Percentiles rank a stretch among this genome's conserved stretches.
Evolutionary conservation across 2,329 filamentous ascomycete species (phyloP).

Genomic region (Colletotrichum abscissum): DNA sequence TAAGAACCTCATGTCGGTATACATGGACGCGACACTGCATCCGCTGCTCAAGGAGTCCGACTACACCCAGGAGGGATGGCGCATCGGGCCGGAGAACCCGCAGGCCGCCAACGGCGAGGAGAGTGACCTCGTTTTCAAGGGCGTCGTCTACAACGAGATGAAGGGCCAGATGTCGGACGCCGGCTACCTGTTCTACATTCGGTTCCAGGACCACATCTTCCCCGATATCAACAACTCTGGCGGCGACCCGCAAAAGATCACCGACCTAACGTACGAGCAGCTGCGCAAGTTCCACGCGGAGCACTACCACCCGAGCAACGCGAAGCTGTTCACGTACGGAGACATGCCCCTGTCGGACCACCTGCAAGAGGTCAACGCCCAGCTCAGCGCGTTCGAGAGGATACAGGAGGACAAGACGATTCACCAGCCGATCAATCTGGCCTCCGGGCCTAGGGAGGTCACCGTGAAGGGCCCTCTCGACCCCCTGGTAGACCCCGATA

Average conservation of each 20-base stretch:
- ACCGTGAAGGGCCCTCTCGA: constrained; percentile 85
- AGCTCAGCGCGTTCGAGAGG: constrained; percentile 78
- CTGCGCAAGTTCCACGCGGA: constrained; percentile 88
- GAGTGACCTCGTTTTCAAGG: constrained; percentile 89
- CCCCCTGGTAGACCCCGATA: constrained; percentile 84
- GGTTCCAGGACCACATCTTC: constrained; percentile 94
- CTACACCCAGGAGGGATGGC: constrained; percentile 97
- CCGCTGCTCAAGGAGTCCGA: constrained; percentile 91
- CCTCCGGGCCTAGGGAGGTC: constrained; percentile 73
- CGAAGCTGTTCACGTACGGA: constrained; percentile 95
- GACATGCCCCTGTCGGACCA: constrained; percentile 89
- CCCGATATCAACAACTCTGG: constrained; percentile 96
- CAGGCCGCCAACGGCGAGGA: constrained; percentile 66
- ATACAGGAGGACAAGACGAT: constrained; percentile 78
- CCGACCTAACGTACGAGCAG: constrained; percentile 91
- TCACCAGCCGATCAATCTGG: constrained; percentile 80
- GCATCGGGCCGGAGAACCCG: constrained; percentile 92
- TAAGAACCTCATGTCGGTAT: constrained; percentile 95
- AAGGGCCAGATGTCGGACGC: constrained; percentile 99
- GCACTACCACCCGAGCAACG: constrained; percentile 98
- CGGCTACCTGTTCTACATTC: constrained; percentile 94
- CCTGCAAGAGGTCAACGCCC: constrained; percentile 79
- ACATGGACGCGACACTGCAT: constrained; percentile 92
- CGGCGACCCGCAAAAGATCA: constrained; percentile 95
- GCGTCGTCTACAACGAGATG: constrained; percentile 99